Evolutionary conservation across 306 rosid species (phyloP).

Genomic region (Lotus japonicus): DNA sequence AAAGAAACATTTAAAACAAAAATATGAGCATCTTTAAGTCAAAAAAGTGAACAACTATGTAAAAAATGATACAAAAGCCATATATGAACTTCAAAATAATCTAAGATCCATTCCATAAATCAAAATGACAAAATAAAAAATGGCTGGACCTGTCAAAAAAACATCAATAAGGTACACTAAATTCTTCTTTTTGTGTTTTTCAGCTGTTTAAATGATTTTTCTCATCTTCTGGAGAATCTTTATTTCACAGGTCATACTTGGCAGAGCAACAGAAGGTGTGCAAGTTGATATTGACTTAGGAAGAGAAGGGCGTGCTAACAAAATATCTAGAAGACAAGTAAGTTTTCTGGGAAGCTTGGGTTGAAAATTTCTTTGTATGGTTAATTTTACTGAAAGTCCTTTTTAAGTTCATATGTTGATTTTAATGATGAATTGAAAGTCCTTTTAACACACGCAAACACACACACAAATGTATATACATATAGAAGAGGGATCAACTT

Average conservation of each 20-base stretch:
- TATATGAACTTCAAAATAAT: too few relatives aligned
- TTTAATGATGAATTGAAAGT: slow-evolving; percentile 16
- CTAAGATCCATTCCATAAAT: too few relatives aligned
- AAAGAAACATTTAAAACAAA: too few relatives aligned
- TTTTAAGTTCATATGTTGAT: slow-evolving; percentile 7
- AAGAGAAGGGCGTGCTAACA: slow-evolving; percentile 57
- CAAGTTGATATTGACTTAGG: slow-evolving; percentile 79
- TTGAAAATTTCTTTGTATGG: slow-evolving; percentile 7
- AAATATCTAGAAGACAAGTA: slow-evolving; percentile 84
- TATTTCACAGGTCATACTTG: slow-evolving; percentile 62
- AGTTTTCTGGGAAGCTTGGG: slow-evolving; percentile 21
- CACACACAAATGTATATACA: too few relatives aligned
- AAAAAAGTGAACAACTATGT: too few relatives aligned
- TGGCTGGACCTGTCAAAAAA: too few relatives aligned
- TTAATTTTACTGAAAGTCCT: slow-evolving; percentile 18
- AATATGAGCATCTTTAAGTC: too few relatives aligned
- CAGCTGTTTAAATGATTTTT: slow-evolving; percentile 16
- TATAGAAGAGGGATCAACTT: too few relatives aligned
- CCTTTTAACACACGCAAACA: neutral
- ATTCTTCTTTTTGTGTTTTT: slow-evolving; percentile 11
- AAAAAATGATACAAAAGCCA: too few relatives aligned
- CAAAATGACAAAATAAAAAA: too few relatives aligned
- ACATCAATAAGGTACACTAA: neutral
- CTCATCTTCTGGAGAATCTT: slow-evolving; percentile 14
- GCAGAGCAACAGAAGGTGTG: slow-evolving; percentile 60